Conservation (phyloP, 768 basidiomycete species). For the Nidularia sp. region DNA sequence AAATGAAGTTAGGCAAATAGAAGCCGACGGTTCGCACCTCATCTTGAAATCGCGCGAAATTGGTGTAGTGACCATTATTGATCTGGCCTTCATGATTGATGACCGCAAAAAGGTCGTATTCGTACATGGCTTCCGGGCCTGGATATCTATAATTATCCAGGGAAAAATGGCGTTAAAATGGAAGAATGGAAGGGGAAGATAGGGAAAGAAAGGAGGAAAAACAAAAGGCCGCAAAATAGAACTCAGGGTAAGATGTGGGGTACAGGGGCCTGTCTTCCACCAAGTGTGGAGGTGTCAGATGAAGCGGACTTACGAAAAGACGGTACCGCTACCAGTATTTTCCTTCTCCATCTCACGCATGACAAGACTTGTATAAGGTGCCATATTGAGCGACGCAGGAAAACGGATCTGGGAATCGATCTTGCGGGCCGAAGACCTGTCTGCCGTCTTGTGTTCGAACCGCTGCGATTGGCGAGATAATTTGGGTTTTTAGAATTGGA, state of each 20-base stretch:
- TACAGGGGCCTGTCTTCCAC: too few species aligned
- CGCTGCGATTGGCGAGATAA: slow-evolving; percentile 44
- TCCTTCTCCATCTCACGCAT: slow-evolving; percentile 51
- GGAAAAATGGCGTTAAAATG: not conserved
- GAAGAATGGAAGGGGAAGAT: not conserved
- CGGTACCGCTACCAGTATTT: slow-evolving; percentile 12
- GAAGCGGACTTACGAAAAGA: slow-evolving; percentile 20
- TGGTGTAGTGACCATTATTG: slow-evolving; percentile 93
- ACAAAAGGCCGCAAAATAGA: too few species aligned
- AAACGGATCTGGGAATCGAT: slow-evolving; percentile 82
- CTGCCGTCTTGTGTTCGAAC: slow-evolving; percentile 81
- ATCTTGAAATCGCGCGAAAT: slow-evolving; percentile 78
- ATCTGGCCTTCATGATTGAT: slow-evolving; percentile 94
- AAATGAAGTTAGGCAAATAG: not conserved
- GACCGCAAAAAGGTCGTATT: slow-evolving; percentile 90
- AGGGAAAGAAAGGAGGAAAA: not conserved
- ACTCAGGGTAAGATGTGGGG: too few species aligned
- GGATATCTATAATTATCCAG: slow-evolving; percentile 27
- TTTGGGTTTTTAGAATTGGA: not conserved
- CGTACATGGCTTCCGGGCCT: slow-evolving; percentile 69
- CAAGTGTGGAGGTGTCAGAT: too few species aligned
- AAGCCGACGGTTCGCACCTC: slow-evolving; percentile 49
- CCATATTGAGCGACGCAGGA: slow-evolving; percentile 84
- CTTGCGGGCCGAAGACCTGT: slow-evolving; percentile 76
- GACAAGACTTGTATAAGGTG: slow-evolving; percentile 70